Percentiles rank a stretch among this genome's conserved stretches.
Evolutionary conservation across 129 eudicot species (phyloP).

Genomic region (sunflower (Helianthus annuus)): HanXRQr2.0-SUNRISE NC_035440.2:61494191-61494690

Average conservation of each 20-base stretch:
- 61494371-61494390: slow-evolving; percentile 22
- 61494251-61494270: background rate
- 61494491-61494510: background rate
- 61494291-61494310: slow-evolving; percentile 24
- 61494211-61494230: slow-evolving; percentile 26
- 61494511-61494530: background rate
- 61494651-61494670: background rate
- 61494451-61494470: background rate
- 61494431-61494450: background rate
- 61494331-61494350: slow-evolving; percentile 30
- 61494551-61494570: background rate
- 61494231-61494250: background rate
- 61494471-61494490: background rate
- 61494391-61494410: background rate
- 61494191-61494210: slow-evolving; percentile 24
- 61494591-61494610: background rate
- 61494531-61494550: background rate
- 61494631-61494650: background rate
- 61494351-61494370: slow-evolving; percentile 21
- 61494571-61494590: background rate
- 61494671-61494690: background rate
- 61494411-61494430: background rate
- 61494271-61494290: slow-evolving; percentile 21
- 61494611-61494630: background rate
- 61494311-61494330: background rate